These are phyloP conservation scores for Wickerhamiella occidentalis DNA, from an alignment of 805 yeast genomes.

Conservation along the genomic window DNA sequence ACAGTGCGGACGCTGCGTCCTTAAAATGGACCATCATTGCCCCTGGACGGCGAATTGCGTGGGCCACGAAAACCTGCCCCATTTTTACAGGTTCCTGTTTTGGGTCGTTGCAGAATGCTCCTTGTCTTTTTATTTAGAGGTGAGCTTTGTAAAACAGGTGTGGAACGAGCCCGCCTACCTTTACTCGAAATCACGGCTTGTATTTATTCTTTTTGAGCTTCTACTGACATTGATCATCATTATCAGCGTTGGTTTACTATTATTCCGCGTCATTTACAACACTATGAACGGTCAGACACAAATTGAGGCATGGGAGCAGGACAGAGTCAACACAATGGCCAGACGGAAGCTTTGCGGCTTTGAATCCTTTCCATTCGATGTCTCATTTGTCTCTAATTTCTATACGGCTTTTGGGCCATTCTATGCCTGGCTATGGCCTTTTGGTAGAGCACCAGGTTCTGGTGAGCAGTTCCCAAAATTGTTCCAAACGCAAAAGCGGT, in stretches of 20 bases:
- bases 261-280: constrained; percentile 48
- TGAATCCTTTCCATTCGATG: constrained; percentile 69
- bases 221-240: constrained; percentile 50
- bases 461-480: constrained; percentile 50
- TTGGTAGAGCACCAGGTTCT: constrained; percentile 58
- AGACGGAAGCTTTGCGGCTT: constrained; percentile 25
- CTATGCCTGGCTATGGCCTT: constrained; percentile 44
- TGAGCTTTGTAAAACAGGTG: constrained; percentile 15
- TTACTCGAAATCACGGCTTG: constrained; percentile 40
- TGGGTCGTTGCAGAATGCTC: constrained; percentile 34
- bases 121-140: constrained; percentile 25
- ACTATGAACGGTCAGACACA: constrained; percentile 63
- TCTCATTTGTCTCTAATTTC: constrained; percentile 47
- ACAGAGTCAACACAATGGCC: constrained; percentile 59
- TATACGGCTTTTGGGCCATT: constrained; percentile 40
- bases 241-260: constrained; percentile 45
- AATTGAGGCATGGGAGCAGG: constrained; percentile 87
- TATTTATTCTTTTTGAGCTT: constrained; percentile 41
- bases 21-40: constrained; percentile 54
- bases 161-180: constrained; percentile 44
- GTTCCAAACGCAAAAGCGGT: constrained; percentile 49
- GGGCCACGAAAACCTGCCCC: constrained; percentile 71
- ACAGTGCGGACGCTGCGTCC: constrained; percentile 29
- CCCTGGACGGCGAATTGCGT: constrained; percentile 92
- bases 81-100: constrained; percentile 59